A percentile compares a stretch with the other conserved stretches of the same genome.
These are phyloP conservation scores for Sugiyamaella sp. DNA, from an alignment of 1,139 yeast species.

Conservation along the genomic window DNA sequence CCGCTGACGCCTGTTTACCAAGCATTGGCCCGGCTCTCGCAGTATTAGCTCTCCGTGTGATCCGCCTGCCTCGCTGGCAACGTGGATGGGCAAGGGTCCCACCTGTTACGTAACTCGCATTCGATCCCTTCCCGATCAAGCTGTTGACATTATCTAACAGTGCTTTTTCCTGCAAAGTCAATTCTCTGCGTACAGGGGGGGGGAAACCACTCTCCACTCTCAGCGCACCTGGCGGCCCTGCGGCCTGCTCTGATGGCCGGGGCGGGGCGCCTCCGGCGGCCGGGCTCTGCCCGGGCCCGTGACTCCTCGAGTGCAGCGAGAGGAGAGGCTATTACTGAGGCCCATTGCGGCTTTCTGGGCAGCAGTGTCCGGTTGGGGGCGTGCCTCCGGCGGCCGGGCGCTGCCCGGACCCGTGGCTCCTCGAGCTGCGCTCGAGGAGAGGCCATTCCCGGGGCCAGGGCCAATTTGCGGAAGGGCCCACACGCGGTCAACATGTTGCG, in stretches of 20 bases:
- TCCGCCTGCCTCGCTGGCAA: conserved; percentile 5
- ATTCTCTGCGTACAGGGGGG: neutral
- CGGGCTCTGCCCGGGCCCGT: no score
- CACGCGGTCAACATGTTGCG: no score
- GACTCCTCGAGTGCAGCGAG: no score
- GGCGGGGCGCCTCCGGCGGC: no score
- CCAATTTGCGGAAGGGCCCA: no score
- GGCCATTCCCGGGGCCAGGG: no score
- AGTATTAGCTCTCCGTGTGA: neutral
- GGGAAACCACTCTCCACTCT: neutral
- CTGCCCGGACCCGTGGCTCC: neutral
- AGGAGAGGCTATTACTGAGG: no score
- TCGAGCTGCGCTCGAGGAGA: neutral
- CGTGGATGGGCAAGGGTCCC: conserved; percentile 12
- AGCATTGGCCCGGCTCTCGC: neutral
- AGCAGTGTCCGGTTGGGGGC: no score
- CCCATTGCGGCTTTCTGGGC: no score
- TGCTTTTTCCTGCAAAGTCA: conserved; percentile 11
- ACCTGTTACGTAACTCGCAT: conserved; percentile 2
- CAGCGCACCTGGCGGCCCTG: no score
- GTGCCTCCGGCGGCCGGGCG: neutral
- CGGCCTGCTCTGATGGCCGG: neutral
- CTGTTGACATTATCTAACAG: conserved; percentile 6
- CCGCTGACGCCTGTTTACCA: neutral
- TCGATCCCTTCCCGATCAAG: conserved; percentile 12